A percentile compares a stretch with the other conserved stretches of the same genome.
Conservation (phyloP, 805 yeast genomes). For the Cyberlindnera veronae region DNA sequence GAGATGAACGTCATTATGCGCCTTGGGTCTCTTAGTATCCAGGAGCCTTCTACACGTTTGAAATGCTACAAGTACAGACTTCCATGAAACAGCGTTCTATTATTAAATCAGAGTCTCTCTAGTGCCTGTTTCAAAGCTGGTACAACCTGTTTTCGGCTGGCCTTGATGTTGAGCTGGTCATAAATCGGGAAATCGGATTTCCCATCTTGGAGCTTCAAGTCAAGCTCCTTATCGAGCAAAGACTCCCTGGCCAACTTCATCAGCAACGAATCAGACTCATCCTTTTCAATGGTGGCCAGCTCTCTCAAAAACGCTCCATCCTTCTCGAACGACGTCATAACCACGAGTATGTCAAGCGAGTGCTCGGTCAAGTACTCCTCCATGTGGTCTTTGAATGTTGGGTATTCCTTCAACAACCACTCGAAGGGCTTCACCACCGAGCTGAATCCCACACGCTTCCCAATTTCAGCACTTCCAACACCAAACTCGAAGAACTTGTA, state of each 20-base stretch:
- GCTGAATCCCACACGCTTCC: constrained; percentile 62
- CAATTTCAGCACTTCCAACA: constrained; percentile 28
- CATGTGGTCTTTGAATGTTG: constrained; percentile 27
- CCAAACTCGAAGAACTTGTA: constrained; percentile 64
- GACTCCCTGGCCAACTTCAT: constrained; percentile 17
- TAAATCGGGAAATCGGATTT: constrained; percentile 18
- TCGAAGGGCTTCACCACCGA: constrained; percentile 63
- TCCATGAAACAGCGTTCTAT: too few species aligned
- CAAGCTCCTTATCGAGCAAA: constrained; percentile 13
- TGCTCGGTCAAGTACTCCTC: constrained; percentile 1
- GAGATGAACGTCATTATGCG: too few species aligned
- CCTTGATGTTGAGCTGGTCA: constrained; percentile 51
- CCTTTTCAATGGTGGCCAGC: constrained; percentile 10
- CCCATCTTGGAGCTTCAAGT: constrained; percentile 8
- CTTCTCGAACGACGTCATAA: constrained; percentile 16
- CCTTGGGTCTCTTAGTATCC: too few species aligned
- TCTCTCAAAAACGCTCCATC: constrained; percentile 13
- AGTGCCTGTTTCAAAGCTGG: constrained; percentile 43
- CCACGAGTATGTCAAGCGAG: constrained; percentile 11
- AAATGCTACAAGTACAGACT: too few species aligned
- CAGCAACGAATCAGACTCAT: constrained; percentile 17
- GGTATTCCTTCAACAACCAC: constrained; percentile 32
- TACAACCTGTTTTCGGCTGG: constrained; percentile 85
- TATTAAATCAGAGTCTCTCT: constrained; percentile 10
- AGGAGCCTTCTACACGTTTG: too few species aligned